Conservation (phyloP, 768 basidiomycete species). For the Austroboletus festivus region DNA sequence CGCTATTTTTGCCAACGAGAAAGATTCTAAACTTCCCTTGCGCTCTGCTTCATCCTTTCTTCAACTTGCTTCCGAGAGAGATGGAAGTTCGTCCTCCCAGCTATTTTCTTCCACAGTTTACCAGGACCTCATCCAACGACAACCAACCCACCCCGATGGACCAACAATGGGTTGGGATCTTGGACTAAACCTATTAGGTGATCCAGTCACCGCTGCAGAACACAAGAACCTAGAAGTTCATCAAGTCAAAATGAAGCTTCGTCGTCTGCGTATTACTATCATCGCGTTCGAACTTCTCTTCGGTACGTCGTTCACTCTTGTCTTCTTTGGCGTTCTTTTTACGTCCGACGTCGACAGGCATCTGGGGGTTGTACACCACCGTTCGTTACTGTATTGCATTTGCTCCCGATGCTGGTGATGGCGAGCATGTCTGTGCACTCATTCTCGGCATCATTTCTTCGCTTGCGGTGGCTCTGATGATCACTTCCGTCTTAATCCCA, state of each 20-base stretch:
- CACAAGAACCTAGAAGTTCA: slow-evolving; percentile 29
- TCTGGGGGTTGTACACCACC: slow-evolving; percentile 61
- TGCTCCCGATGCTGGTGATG: slow-evolving; percentile 35
- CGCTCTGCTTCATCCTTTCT: slow-evolving; percentile 23
- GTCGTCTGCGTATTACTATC: slow-evolving; percentile 30
- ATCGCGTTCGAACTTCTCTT: slow-evolving; percentile 33
- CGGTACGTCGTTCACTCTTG: slow-evolving; percentile 27
- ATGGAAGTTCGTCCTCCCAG: slow-evolving; percentile 12
- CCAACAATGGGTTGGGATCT: slow-evolving; percentile 30
- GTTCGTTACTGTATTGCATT: slow-evolving; percentile 66
- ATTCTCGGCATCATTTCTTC: slow-evolving; percentile 24
- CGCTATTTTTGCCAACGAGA: slow-evolving; percentile 43
- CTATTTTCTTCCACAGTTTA: slow-evolving; percentile 29
- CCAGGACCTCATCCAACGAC: slow-evolving; percentile 36
- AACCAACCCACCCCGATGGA: slow-evolving; percentile 43
- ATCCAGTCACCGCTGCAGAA: slow-evolving; percentile 32
- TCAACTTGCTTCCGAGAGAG: slow-evolving; percentile 11
- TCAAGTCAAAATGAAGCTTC: slow-evolving; percentile 30
- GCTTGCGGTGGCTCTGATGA: slow-evolving; percentile 19
- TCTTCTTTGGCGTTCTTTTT: background rate
- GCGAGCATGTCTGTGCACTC: slow-evolving; percentile 37
- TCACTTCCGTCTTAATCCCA: slow-evolving; percentile 41
- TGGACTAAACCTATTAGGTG: slow-evolving; percentile 29
- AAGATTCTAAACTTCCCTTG: slow-evolving; percentile 12
- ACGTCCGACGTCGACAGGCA: slow-evolving; percentile 32